These are phyloP conservation scores for Penicillium verrucosum DNA, from an alignment of 2,329 filamentous ascomycete species.

Conservation along the genomic window DNA sequence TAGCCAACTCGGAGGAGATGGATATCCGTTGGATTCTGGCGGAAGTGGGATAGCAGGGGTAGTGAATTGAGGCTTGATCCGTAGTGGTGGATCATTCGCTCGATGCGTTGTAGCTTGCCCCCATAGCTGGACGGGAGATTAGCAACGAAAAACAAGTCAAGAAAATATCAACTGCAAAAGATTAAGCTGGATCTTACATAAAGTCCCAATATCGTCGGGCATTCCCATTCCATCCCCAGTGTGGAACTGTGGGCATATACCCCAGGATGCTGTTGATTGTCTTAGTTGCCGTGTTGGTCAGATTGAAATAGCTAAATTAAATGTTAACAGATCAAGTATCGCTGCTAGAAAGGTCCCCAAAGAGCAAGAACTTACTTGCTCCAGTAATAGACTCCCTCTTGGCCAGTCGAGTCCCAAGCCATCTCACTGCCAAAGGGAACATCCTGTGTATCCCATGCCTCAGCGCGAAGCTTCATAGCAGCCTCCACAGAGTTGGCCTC, in stretches of 20 bases:
- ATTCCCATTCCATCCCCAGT: background rate
- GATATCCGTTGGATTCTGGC: conserved; percentile 19
- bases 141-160: too few relatives aligned
- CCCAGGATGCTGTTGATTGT: background rate
- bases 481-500: background rate
- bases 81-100: conserved; percentile 59
- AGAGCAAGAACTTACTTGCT: conserved; percentile 36
- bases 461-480: conserved; percentile 37
- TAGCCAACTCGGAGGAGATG: conserved; percentile 35
- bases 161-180: background rate
- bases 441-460: conserved; percentile 49
- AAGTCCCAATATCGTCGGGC: background rate
- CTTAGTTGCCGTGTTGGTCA: background rate
- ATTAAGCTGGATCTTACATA: background rate
- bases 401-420: conserved; percentile 62
- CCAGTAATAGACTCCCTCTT: conserved; percentile 62
- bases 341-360: background rate
- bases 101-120: conserved; percentile 30
- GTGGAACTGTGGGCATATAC: background rate
- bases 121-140: background rate
- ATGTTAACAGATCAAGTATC: background rate
- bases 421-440: conserved; percentile 60
- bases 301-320: background rate
- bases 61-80: conserved; percentile 58
- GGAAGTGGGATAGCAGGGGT: conserved; percentile 53